Base-by-base conservation (phyloP, 2,329 filamentous ascomycete species). In the Orbilia javanica region DNA sequence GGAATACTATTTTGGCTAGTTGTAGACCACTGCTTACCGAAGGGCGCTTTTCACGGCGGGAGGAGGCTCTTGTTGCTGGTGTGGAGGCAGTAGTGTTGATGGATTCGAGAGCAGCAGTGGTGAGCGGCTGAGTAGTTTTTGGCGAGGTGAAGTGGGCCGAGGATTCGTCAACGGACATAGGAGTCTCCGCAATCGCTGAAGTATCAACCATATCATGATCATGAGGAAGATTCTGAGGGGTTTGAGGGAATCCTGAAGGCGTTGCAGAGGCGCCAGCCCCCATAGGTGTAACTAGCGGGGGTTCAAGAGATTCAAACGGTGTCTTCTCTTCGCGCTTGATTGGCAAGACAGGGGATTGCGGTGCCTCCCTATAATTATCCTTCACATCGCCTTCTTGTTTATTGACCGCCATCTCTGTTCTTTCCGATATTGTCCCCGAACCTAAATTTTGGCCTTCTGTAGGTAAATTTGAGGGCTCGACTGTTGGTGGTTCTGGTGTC, bases 1-100 rank as follows among this genome's bases (percentile, higher is more conserved):
- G 69, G 20, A 79, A 79, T 8, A 79, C 75, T 39, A 79, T 74
- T 62, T 79, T 79, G 15, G 70, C 75, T 4, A 79, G 75, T 48
- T 79, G 68, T 13, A 74, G 48, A 13, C 70, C 75, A 20, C 70
- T 48, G 15, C 48, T 70, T 55, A 73, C 68, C 22, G 70, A 79
- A 10, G 53, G 70, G 2, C 69, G 71, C 63, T 79, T 79, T 29
- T 80, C 77, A 15, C 65, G 79, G 6, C 74, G 67, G 11, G 79
- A 74, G 20, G 79, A 78, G 3, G 73, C 64, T 8, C 73, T 68
- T 15, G 76, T 79, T 10, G 76, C 70, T 22, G 79, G 65, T 5
- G 79, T 74, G 29, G 72, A 79, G 8, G 57, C 75, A 3, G 71
- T 71, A 55, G 72, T 69, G 29, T 79, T 74, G 7, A 70, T 79